Evolutionary conservation across 129 eudicot species (phyloP).

Genomic region (Logfia minima): DNA sequence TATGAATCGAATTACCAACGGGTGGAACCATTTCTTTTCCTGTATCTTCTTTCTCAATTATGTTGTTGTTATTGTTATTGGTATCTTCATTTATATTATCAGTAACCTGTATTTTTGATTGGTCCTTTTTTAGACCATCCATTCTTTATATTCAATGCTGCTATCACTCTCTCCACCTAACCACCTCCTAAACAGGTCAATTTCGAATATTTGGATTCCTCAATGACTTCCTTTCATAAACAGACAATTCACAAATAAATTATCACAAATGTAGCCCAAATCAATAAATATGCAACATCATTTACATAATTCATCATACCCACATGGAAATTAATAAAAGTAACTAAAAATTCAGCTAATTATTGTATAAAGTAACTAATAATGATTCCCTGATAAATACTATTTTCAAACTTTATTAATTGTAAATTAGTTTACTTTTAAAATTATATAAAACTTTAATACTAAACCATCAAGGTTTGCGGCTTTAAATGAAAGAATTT

Average conservation of each 20-base stretch:
- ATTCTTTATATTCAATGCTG: constrained; percentile 32
- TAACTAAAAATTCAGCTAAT: constrained; percentile 17
- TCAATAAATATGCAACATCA: constrained; percentile 14
- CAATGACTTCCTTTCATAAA: constrained; percentile 19
- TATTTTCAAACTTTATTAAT: not conserved
- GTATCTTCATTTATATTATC: constrained; percentile 44
- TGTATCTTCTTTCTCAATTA: constrained; percentile 34
- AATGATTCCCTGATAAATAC: constrained; percentile 21
- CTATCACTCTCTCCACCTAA: constrained; percentile 32
- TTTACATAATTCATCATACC: constrained; percentile 11
- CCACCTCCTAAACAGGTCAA: constrained; percentile 40
- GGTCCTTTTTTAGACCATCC: constrained; percentile 41
- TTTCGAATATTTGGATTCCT: constrained; percentile 37
- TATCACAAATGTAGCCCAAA: constrained; percentile 8
- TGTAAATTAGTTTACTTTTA: not conserved
- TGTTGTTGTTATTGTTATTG: not conserved
- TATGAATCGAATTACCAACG: constrained; percentile 64
- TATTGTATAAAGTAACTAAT: constrained; percentile 4
- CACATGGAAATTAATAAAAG: constrained; percentile 32
- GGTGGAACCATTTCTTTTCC: constrained; percentile 66
- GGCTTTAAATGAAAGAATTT: constrained; percentile 25
- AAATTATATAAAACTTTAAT: not conserved
- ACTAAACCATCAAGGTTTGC: constrained; percentile 19
- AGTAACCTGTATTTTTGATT: constrained; percentile 32
- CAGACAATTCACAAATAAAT: constrained; percentile 27